Conservation (phyloP, 2,329 filamentous ascomycete genomes). For the Fusarium piperis region DNA sequence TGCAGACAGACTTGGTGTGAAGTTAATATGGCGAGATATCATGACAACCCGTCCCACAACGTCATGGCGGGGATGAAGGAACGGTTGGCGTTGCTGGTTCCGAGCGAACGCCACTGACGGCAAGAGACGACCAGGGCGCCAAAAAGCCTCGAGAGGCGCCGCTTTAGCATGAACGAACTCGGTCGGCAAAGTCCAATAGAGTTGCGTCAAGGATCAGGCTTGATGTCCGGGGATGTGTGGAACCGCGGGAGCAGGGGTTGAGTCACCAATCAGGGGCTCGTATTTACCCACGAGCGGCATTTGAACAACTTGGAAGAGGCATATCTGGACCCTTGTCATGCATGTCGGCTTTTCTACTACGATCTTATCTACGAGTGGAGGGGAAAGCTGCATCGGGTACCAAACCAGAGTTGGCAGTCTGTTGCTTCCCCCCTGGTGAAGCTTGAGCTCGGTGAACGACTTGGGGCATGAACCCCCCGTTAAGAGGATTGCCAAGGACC, state of each 20-base stretch:
- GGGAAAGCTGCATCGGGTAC: background rate
- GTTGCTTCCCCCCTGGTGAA: slow-evolving; percentile 4
- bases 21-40: background rate
- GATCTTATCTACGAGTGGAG: slow-evolving; percentile 31
- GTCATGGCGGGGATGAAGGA: background rate
- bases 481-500: slow-evolving; percentile 32
- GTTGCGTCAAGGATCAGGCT: slow-evolving; percentile 37
- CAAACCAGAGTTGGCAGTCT: slow-evolving; percentile 14
- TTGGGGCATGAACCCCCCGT: slow-evolving; percentile 29
- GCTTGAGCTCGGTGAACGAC: slow-evolving; percentile 35
- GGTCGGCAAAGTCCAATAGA: slow-evolving; percentile 29
- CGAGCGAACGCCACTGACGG: slow-evolving; percentile 8
- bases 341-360: background rate
- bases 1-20: background rate
- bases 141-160: slow-evolving; percentile 3
- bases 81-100: background rate
- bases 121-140: background rate
- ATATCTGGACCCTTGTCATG: slow-evolving; percentile 11
- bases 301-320: slow-evolving; percentile 9
- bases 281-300: slow-evolving; percentile 36
- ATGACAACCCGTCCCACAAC: background rate
- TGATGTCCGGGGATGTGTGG: slow-evolving; percentile 30
- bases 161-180: slow-evolving; percentile 21
- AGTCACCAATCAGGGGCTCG: slow-evolving; percentile 26
- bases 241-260: slow-evolving; percentile 24